Evolutionary conservation across 1,284 basidiomycete species (phyloP), one percentile per base, ranked within the genome.

Genomic region (Cryptococcus amylolentus): DNA sequence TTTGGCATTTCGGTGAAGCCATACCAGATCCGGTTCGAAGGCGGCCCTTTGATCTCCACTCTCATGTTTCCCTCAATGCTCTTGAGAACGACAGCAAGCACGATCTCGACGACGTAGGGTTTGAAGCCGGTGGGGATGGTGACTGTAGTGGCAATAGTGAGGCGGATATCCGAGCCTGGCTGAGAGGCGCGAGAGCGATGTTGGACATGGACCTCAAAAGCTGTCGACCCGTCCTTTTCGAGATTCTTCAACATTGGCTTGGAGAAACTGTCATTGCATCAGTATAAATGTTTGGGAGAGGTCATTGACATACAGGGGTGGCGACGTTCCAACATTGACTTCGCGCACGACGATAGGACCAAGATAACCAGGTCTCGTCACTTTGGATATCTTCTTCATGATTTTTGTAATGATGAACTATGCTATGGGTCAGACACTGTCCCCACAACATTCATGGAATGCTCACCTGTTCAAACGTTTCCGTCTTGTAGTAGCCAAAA

Each of bases 171-270:
- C 48, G 92, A 92, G 63, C 88, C 87, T 1, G 68, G 61, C 39
- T 65, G 52, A 18, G 49, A 55, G 1, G 63, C 51, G 1, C 64
- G 63, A 20, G 69, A 60, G 16, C 60, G 62, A 78, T 95, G 84
- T 84, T 84, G 83, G 16, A 96, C 74, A 59, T 89, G 87, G 8
- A 94, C 84, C 67, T 97, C 93, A 73, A 98, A 82, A 10, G 89
- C 83, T 0, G 92, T 90, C 63, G 95, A 89, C 18, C 96, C 95
- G 60, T 95, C 90, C 60, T 86, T 86, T 1, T 90, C 94, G 53
- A 97, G 84, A 65, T 95, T 89, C 78, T 98, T 98, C 56, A 98
- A 82, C 93, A 98, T 97, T 1, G 95, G 95, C 64, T 95, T 93
- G 80, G 88, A 90, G 60, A 95, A 81, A 56, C 85, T 88, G 52